A percentile compares a stretch with the other conserved stretches of the same genome.
Conservation (phyloP, 495 filamentous ascomycete species). For the Podospora conica region DNA sequence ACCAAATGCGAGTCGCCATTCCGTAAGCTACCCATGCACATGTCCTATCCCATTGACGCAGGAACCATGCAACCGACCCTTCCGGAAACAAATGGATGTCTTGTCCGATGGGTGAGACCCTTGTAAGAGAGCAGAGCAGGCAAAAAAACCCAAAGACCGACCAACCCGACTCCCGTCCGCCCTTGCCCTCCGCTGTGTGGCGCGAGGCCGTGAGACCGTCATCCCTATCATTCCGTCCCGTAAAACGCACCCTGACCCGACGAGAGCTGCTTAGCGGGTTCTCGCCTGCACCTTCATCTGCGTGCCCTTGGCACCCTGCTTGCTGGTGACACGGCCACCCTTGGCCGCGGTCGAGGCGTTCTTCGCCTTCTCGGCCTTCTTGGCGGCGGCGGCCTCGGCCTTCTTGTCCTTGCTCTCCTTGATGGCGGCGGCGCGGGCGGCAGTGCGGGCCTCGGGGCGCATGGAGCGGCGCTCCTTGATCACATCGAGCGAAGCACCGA, state of each 20-base stretch:
- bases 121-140: constrained; percentile 29
- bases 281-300: constrained; percentile 79
- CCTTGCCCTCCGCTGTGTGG: constrained; percentile 23
- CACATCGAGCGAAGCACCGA: constrained; percentile 96
- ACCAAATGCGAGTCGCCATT: constrained; percentile 30
- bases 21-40: constrained; percentile 34
- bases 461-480: constrained; percentile 96
- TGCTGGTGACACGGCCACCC: constrained; percentile 79
- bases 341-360: constrained; percentile 63
- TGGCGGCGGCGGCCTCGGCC: constrained; percentile 65
- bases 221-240: constrained; percentile 12
- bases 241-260: constrained; percentile 9
- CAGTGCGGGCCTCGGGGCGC: constrained; percentile 90
- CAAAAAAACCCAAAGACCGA: constrained; percentile 30
- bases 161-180: constrained; percentile 30
- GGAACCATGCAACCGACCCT: constrained; percentile 31
- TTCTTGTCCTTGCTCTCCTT: constrained; percentile 98
- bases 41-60: constrained; percentile 22
- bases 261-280: constrained; percentile 60
- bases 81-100: constrained; percentile 25
- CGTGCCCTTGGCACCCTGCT: constrained; percentile 94
- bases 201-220: constrained; percentile 24
- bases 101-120: constrained; percentile 22
- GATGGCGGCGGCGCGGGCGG: constrained; percentile 86
- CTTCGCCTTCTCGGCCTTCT: constrained; percentile 99